Percentiles rank a stretch among this genome's conserved stretches.
phyloP scores from a whole-genome alignment of 2,329 filamentous ascomycete genomes.

The Bertia moriformis region DNA sequence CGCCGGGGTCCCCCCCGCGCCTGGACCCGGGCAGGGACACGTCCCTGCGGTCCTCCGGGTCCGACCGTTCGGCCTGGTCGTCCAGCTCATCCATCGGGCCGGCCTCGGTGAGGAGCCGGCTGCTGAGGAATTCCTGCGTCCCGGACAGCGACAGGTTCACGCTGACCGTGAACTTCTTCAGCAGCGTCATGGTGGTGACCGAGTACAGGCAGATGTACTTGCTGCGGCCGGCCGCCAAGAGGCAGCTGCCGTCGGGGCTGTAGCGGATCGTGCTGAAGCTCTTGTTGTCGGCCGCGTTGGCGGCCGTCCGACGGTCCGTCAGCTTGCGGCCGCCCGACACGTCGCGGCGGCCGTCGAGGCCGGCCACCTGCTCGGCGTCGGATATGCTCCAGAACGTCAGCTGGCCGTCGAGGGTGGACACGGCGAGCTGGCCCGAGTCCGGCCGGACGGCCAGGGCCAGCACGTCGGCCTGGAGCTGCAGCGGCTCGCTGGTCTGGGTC shows the following conservation, averaged over 20 bases:
- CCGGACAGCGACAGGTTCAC: slow-evolving; percentile 87
- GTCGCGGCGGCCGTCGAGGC: slow-evolving; percentile 79
- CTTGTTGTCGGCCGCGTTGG: slow-evolving; percentile 80
- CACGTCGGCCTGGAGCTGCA: slow-evolving; percentile 88
- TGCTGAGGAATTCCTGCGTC: slow-evolving; percentile 94
- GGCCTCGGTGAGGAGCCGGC: slow-evolving; percentile 76
- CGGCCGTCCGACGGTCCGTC: slow-evolving; percentile 76
- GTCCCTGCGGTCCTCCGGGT: slow-evolving; percentile 73
- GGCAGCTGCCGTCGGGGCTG: slow-evolving; percentile 78
- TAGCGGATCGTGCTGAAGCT: slow-evolving; percentile 79
- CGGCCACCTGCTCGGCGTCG: slow-evolving; percentile 73
- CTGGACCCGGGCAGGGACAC: slow-evolving; percentile 70
- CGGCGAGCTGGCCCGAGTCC: slow-evolving; percentile 78
- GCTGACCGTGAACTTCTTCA: slow-evolving; percentile 92
- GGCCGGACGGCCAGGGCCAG: slow-evolving; percentile 75
- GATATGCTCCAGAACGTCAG: slow-evolving; percentile 87
- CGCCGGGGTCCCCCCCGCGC: slow-evolving; percentile 69
- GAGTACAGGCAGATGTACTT: slow-evolving; percentile 98
- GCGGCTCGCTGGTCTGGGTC: slow-evolving; percentile 84
- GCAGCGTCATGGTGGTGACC: slow-evolving; percentile 72
- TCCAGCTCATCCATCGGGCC: slow-evolving; percentile 77
- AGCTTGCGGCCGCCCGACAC: slow-evolving; percentile 83
- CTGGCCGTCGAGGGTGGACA: slow-evolving; percentile 86
- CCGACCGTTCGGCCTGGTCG: slow-evolving; percentile 73
- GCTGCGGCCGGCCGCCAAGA: slow-evolving; percentile 86